These are phyloP conservation scores for Sarcocystis neurona DNA, from an alignment of 169 alveolate genomes.

Conservation along the genomic window DNA sequence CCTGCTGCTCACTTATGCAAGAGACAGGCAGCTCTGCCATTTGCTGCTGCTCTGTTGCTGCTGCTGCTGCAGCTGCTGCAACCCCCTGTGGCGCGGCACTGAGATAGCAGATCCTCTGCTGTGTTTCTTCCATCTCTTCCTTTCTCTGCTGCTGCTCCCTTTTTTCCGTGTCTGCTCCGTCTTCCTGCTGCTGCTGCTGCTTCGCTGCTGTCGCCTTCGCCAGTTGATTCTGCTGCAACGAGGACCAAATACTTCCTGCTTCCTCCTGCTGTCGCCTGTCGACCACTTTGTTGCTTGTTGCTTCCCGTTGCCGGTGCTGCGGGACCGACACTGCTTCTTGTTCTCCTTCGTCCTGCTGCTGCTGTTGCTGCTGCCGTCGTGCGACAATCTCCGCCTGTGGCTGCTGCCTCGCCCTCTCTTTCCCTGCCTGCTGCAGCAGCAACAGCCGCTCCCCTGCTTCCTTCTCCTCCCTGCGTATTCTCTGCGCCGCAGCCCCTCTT, in stretches of 20 bases:
- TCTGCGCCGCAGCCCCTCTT: constrained; percentile 30
- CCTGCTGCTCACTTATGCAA: constrained; percentile 40
- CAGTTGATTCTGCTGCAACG: not conserved
- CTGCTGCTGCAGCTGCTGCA: constrained; percentile 47
- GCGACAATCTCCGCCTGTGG: too few relatives aligned
- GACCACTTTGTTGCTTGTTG: not conserved
- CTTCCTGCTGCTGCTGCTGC: not conserved
- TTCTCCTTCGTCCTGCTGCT: too few relatives aligned
- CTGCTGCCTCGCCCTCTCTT: not conserved
- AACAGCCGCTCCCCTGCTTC: constrained; percentile 2
- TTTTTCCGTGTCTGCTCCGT: too few relatives aligned
- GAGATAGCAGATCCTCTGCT: too few relatives aligned
- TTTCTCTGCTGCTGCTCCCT: too few relatives aligned
- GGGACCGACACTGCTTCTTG: constrained; percentile 42
- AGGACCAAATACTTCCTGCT: too few relatives aligned
- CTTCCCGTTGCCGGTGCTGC: constrained; percentile 50
- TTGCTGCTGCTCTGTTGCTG: constrained; percentile 10
- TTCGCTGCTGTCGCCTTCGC: not conserved
- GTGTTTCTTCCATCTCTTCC: too few relatives aligned
- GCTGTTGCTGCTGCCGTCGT: too few relatives aligned
- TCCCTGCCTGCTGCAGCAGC: not conserved
- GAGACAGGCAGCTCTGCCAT: not conserved
- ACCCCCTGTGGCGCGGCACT: not conserved
- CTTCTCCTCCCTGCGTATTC: not conserved
- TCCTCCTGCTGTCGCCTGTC: constrained; percentile 14